Evolutionary conservation across 2,329 filamentous ascomycete genomes (phyloP), one percentile per base, ranked within the genome.

Genomic region (Cladophialophora psammophila): DNA sequence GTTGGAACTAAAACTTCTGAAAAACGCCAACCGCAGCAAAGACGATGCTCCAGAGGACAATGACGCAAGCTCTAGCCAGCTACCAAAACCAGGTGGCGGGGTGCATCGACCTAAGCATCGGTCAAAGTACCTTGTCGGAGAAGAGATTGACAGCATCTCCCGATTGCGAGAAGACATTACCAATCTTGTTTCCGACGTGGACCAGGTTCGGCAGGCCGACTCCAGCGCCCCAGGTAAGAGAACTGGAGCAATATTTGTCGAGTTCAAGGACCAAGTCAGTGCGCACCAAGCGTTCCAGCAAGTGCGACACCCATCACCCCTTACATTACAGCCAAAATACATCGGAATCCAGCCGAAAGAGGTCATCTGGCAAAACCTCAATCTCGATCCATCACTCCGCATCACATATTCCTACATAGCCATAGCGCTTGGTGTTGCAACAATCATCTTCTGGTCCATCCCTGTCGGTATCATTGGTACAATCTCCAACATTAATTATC

Each of bases 1-100:
- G 68, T 91, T 93, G n/a, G 94, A 98, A 80, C 89, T 95, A n/a
- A 89, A 90, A 72, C 84, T 97, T 2, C 91, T 97, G 74, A 91
- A 90, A 75, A 84, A 87, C 35, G 91, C 91, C 40, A 94, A 95
- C 18, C 56, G 61, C 31, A 38, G 52, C 26, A 58, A 63, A 40
- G 38, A 60, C 15, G 42, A 59, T 56, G 32, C 35, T 3, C 35
- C 15, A 8, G 65, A 67, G n/a, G 61, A 34, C 9, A 52, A 50
- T 36, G 61, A 38, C 13, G 12, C 38, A 12, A 52, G 35, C n/a
- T 56, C 52, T 15, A 48, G 40, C 15, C 36, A 38, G 15, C 50
- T 13, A n/a, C n/a, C 20, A n/a, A 20, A 42, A 34, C 35, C 31
- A 36, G 36, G 15, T 8, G 18, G 20, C 20, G 48, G 61, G 36